A percentile compares a stretch with the other conserved stretches of the same genome.
These are phyloP conservation scores for Cyclotella cryptica DNA, from an alignment of 108 stramenopile species.

Conservation along the genomic window DNA sequence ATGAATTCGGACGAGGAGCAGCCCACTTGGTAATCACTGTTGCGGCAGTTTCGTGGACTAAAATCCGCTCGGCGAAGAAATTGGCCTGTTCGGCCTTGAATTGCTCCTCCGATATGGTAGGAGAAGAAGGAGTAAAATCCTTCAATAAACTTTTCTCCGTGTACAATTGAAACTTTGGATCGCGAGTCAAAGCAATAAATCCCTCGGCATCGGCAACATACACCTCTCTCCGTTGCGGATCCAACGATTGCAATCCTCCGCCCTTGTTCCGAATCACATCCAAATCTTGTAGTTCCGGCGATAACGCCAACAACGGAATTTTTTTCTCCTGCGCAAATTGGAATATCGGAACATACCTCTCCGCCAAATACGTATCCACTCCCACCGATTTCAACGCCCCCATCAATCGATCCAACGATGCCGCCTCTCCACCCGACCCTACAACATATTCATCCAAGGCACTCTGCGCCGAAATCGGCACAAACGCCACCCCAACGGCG, in stretches of 20 bases:
- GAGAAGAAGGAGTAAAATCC: slow-evolving; percentile 55
- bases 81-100: slow-evolving; percentile 55
- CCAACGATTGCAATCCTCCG: slow-evolving; percentile 69
- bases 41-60: slow-evolving; percentile 84
- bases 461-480: slow-evolving; percentile 59
- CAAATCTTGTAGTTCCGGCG: slow-evolving; percentile 72
- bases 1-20: slow-evolving; percentile 50
- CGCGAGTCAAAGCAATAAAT: slow-evolving; percentile 75
- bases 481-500: slow-evolving; percentile 71
- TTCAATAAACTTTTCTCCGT: slow-evolving; percentile 83
- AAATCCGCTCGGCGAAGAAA: slow-evolving; percentile 81
- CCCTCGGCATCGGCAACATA: slow-evolving; percentile 83
- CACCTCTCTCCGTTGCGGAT: slow-evolving; percentile 54
- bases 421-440: background rate
- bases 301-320: slow-evolving; percentile 63
- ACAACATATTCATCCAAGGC: slow-evolving; percentile 64
- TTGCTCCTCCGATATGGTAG: background rate
- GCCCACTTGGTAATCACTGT: slow-evolving; percentile 68
- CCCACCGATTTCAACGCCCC: slow-evolving; percentile 51
- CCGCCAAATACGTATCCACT: slow-evolving; percentile 35
- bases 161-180: slow-evolving; percentile 80
- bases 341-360: slow-evolving; percentile 68
- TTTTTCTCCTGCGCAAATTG: slow-evolving; percentile 53
- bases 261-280: slow-evolving; percentile 45
- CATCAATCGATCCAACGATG: slow-evolving; percentile 12